These are phyloP conservation scores for Halophytophthora batemanensis DNA, from an alignment of 352 stramenopile genomes.

Conservation along the genomic window DNA sequence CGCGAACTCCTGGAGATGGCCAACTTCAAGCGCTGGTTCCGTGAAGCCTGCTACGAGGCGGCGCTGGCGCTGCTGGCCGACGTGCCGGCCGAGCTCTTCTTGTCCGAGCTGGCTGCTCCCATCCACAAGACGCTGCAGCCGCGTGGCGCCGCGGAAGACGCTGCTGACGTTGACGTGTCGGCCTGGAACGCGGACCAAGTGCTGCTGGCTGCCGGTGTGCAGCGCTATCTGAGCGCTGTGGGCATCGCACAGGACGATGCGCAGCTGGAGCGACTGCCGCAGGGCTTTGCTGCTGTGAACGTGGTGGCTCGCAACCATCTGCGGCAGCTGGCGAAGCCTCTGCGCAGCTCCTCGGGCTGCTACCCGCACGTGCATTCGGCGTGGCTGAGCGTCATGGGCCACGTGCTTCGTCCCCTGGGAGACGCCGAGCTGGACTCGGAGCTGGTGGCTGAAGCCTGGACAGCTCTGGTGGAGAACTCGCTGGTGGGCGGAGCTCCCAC, in stretches of 20 bases:
- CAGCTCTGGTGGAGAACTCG: conserved; percentile 77
- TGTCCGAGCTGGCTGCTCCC: conserved; percentile 22
- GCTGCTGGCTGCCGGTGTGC: conserved; percentile 64
- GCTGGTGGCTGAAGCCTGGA: conserved; percentile 78
- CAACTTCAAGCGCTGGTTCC: conserved; percentile 85
- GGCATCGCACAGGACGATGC: conserved; percentile 33
- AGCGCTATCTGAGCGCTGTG: conserved; percentile 58
- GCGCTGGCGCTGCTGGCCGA: conserved; percentile 56
- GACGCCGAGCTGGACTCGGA: conserved; percentile 53
- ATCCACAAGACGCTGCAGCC: conserved; percentile 30
- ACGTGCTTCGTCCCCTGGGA: conserved; percentile 52
- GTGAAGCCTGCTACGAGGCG: conserved; percentile 73
- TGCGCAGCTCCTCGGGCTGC: conserved; percentile 62
- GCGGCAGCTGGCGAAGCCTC: conserved; percentile 52
- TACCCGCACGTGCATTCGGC: conserved; percentile 80
- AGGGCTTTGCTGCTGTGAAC: conserved; percentile 35
- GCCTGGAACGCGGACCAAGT: conserved; percentile 79
- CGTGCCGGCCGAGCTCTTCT: conserved; percentile 46
- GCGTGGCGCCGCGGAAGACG: conserved; percentile 21
- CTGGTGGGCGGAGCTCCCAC: conserved; percentile 35
- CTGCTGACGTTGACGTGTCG: conserved; percentile 33
- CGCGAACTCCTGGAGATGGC: conserved; percentile 84
- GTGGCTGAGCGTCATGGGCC: conserved; percentile 75
- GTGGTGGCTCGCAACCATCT: conserved; percentile 64
- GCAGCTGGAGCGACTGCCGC: conserved; percentile 30